A percentile compares a stretch with the other conserved stretches of the same genome.
Conservation (phyloP, 139 green algal genomes). For the Astrephomene gubernaculifera region DNA sequence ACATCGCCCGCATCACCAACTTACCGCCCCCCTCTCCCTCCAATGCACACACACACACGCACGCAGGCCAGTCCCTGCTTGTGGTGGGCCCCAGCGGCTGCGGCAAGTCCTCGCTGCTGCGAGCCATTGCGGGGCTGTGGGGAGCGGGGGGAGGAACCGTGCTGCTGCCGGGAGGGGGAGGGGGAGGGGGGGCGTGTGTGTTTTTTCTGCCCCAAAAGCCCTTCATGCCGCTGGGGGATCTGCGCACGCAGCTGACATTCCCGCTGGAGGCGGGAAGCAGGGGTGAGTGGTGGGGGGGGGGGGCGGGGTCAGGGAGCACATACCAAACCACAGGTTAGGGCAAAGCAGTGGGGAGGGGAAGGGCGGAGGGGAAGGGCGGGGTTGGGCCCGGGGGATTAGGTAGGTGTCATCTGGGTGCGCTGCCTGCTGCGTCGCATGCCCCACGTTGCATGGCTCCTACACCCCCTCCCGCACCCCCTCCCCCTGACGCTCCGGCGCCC, state of each 20-base stretch:
- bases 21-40: not conserved
- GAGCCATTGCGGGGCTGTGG: slow-evolving; percentile 94
- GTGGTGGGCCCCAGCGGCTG: slow-evolving; percentile 90
- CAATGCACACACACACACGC: too few species aligned
- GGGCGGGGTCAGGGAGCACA: not conserved
- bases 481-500: too few species aligned
- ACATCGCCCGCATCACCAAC: not conserved
- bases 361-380: too few species aligned
- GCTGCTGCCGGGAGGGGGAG: slow-evolving; percentile 34
- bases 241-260: slow-evolving; percentile 90
- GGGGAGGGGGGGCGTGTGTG: slow-evolving; percentile 50
- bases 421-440: too few species aligned
- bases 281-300: not conserved
- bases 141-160: slow-evolving; percentile 72
- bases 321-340: too few species aligned
- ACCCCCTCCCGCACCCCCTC: not conserved
- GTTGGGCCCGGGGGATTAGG: too few species aligned
- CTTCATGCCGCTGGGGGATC: slow-evolving; percentile 90
- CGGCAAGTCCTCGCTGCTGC: slow-evolving; percentile 91
- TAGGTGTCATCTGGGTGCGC: too few species aligned
- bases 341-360: too few species aligned
- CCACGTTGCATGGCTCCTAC: too few species aligned
- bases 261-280: too few species aligned
- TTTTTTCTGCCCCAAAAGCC: slow-evolving; percentile 96
- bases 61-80: slow-evolving; percentile 79